Evolutionary conservation across 495 filamentous ascomycete genomes (phyloP).

Genomic region (Penicillium angulare): DNA sequence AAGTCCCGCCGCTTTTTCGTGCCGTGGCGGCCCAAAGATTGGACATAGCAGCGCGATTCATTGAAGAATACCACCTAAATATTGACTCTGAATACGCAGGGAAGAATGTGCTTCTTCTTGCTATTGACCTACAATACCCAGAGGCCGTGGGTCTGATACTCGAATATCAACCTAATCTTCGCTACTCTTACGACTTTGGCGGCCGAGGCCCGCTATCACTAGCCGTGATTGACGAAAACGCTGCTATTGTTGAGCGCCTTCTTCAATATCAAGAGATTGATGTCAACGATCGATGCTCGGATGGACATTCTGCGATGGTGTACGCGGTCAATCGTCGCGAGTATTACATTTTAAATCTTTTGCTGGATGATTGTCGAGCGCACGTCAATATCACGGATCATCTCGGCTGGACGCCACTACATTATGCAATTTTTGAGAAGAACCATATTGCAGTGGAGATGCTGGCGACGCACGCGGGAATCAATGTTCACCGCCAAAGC

Average conservation of each 20-base stretch:
- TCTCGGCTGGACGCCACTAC: not conserved
- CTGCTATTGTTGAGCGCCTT: not conserved
- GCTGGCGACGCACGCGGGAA: not conserved
- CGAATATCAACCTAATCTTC: not conserved
- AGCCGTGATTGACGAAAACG: not conserved
- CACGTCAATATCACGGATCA: not conserved
- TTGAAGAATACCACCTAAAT: not conserved
- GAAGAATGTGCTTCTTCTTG: not conserved
- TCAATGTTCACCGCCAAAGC: not conserved
- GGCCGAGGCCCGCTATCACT: not conserved
- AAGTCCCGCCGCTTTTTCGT: not conserved
- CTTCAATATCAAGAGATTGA: not conserved
- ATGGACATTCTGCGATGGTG: not conserved
- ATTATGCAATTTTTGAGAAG: not conserved
- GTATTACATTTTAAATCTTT: not conserved
- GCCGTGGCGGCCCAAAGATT: not conserved
- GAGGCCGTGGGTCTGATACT: not conserved
- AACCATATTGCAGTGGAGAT: not conserved
- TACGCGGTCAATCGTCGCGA: not conserved
- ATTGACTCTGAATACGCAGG: not conserved
- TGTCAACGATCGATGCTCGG: not conserved
- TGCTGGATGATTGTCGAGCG: not conserved
- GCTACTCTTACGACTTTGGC: not conserved
- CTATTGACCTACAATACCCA: not conserved
- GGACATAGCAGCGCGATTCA: not conserved